Evolutionary conservation across 1,139 yeast species (phyloP), one percentile per base, ranked within the genome.

Genomic region (Blastobotrys apis): DNA sequence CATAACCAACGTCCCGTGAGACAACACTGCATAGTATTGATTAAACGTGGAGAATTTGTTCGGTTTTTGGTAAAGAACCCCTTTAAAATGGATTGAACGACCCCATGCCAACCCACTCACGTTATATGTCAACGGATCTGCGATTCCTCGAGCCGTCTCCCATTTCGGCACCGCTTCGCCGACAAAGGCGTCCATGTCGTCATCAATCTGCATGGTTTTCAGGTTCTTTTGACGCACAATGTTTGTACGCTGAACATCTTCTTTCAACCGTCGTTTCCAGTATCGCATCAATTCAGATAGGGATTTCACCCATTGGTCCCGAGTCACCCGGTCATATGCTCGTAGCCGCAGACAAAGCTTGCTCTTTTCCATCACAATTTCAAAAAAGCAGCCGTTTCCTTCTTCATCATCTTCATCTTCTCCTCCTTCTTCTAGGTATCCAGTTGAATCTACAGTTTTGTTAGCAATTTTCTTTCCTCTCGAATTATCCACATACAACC

Each of bases 241-340:
- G 37, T 71, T 58, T 37, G 73, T 57, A 6, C 65, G 56, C 12
- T 49, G 43, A 9, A 69, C 52, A 49, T 78, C 81, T n/a, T 72
- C 71, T 1, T 57, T 56, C 31, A 64, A 62, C 43, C 78, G 69
- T 6, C 58, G 54, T 9, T 60, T 67, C 97, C 97, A 90, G 60
- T 83, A 88, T 1, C 53, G 50, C 12, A 63, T 59, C 25, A 84
- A 60, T 3, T 65, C 65, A 0, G 47, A 51, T 25, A 90, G 64
- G 35, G 78, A 64, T 0, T 26, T 21, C 0, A 84, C 69, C 97
- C 97, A 90, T 47, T 74, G 74, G 53, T 80, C 76, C 39, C 94
- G 69, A 0, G 76, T 59, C 0, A 43, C 44, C 16, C 66, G 50
- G 50, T 70, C 68, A 3, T 78, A 77, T 0, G 94, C 88, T 48